phyloP scores from a whole-genome alignment of 2,329 filamentous ascomycete species.

The Trichothecium roseum region DNA sequence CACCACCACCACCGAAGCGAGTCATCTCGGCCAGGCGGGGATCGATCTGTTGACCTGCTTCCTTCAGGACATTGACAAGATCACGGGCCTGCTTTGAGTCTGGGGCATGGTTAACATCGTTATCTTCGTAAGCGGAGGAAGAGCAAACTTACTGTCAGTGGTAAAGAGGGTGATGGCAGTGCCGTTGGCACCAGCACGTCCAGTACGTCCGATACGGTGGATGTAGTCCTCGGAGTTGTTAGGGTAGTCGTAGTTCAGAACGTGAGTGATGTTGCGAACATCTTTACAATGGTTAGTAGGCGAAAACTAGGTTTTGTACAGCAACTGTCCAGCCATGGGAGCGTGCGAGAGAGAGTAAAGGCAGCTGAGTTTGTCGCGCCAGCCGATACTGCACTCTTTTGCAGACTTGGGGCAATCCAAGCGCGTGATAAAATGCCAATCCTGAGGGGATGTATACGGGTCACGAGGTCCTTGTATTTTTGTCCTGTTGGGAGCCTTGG shows the following conservation, averaged over 20 bases:
- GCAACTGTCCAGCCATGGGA: constrained; percentile 47
- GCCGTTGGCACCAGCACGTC: constrained; percentile 86
- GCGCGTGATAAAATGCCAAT: constrained; percentile 46
- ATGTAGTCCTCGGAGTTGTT: constrained; percentile 99
- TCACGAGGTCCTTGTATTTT: constrained; percentile 44
- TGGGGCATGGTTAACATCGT: constrained; percentile 30
- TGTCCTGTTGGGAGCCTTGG: constrained; percentile 37
- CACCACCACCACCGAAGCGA: constrained; percentile 78
- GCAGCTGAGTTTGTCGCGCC: not conserved
- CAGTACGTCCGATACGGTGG: constrained; percentile 91
- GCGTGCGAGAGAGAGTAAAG: not conserved
- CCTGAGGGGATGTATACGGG: constrained; percentile 30
- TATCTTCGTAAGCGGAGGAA: not conserved
- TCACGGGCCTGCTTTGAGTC: constrained; percentile 95
- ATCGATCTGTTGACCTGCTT: constrained; percentile 97
- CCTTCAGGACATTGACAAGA: constrained; percentile 81
- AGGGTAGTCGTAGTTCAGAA: constrained; percentile 99
- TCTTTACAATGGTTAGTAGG: constrained; percentile 85
- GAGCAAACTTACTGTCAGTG: constrained; percentile 80
- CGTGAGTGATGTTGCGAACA: constrained; percentile 99
- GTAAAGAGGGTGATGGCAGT: constrained; percentile 98
- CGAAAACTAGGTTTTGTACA: constrained; percentile 40
- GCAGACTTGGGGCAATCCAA: constrained; percentile 48
- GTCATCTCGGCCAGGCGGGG: constrained; percentile 93
- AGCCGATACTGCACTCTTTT: constrained; percentile 36